Evolutionary conservation across 1,284 basidiomycete genomes (phyloP).

Genomic region (Malassezia equina): DNA sequence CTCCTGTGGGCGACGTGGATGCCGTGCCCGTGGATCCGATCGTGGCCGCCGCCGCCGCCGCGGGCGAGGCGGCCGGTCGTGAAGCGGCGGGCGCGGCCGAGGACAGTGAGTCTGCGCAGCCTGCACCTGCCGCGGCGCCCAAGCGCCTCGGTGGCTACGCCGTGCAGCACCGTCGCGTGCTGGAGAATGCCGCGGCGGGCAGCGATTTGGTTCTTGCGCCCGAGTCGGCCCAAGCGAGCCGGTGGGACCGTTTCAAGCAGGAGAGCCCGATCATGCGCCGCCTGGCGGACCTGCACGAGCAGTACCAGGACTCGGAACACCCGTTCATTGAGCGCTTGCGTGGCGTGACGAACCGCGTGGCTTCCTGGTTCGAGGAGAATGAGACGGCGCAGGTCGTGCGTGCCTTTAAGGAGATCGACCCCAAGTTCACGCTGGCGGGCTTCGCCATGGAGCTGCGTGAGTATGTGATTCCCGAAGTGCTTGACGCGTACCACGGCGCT

Average conservation of each 20-base stretch:
- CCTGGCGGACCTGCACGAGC: slow-evolving; percentile 23
- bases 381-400: slow-evolving; percentile 89
- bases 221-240: slow-evolving; percentile 33
- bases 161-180: slow-evolving; percentile 20
- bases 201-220: slow-evolving; percentile 33
- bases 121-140: not conserved
- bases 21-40: slow-evolving; percentile 21
- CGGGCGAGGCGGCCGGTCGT: slow-evolving; percentile 23
- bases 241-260: slow-evolving; percentile 33
- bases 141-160: slow-evolving; percentile 33
- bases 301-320: slow-evolving; percentile 85
- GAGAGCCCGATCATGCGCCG: slow-evolving; percentile 33
- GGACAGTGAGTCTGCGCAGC: not conserved
- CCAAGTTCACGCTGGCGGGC: slow-evolving; percentile 69
- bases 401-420: slow-evolving; percentile 75
- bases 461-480: slow-evolving; percentile 93
- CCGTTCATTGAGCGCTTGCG: slow-evolving; percentile 73
- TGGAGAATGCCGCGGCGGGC: slow-evolving; percentile 26
- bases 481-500: slow-evolving; percentile 85
- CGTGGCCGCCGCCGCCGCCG: slow-evolving; percentile 26
- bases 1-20: slow-evolving; percentile 39
- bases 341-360: slow-evolving; percentile 71
- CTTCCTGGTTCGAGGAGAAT: slow-evolving; percentile 88
- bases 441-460: slow-evolving; percentile 87
- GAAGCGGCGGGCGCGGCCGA: slow-evolving; percentile 11